These are phyloP conservation scores for Debaryomyces singareniensis DNA, from an alignment of 1,139 yeast species.

Conservation along the genomic window DNA sequence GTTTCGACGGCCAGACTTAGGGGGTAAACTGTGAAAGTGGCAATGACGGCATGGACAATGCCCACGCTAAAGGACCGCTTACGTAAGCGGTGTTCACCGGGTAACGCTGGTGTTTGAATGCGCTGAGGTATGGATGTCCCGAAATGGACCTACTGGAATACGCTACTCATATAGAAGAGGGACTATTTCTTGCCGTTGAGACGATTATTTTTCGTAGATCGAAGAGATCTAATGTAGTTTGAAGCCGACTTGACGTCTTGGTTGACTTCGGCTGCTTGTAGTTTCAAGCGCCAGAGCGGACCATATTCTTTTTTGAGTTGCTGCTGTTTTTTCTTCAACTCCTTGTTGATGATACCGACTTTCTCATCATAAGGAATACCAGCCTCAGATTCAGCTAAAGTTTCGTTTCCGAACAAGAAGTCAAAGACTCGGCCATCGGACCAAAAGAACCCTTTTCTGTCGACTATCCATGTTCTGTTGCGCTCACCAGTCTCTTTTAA, in stretches of 20 bases:
- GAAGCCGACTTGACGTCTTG: slow-evolving; percentile 22
- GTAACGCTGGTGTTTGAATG: too few species aligned
- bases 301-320: slow-evolving; percentile 35
- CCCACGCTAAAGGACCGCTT: too few species aligned
- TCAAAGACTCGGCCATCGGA: slow-evolving; percentile 86
- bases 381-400: slow-evolving; percentile 68
- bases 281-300: slow-evolving; percentile 32
- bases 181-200: too few species aligned
- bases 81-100: too few species aligned
- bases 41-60: too few species aligned
- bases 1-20: too few species aligned
- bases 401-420: slow-evolving; percentile 70
- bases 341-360: slow-evolving; percentile 34
- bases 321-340: slow-evolving; percentile 33
- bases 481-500: slow-evolving; percentile 44
- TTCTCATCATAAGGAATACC: slow-evolving; percentile 65
- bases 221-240: slow-evolving; percentile 11
- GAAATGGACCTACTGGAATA: too few species aligned
- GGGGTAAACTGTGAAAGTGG: too few species aligned
- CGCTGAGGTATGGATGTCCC: too few species aligned
- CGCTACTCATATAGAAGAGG: too few species aligned
- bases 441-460: slow-evolving; percentile 84
- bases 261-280: slow-evolving; percentile 29
- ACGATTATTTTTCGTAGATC: neutral
- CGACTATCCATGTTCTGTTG: slow-evolving; percentile 68